Conservation (phyloP, 805 yeast genomes). For the Candida adriatica region DNA sequence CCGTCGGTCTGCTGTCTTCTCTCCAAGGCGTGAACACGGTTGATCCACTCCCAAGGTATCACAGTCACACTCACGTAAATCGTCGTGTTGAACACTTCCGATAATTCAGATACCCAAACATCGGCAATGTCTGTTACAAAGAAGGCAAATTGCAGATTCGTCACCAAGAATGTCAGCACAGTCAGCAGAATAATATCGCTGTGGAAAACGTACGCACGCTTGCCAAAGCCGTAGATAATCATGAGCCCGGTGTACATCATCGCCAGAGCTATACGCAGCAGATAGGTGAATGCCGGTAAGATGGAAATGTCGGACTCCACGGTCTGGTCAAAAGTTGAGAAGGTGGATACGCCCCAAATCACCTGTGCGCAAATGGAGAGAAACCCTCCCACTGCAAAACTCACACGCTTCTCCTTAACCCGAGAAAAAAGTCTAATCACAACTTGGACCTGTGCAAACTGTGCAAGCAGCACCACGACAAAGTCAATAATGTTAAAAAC, state of each 20-base stretch:
- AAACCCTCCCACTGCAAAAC: slow-evolving; percentile 50
- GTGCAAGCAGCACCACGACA: slow-evolving; percentile 48
- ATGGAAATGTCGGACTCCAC: slow-evolving; percentile 40
- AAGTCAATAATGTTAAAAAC: slow-evolving; percentile 52
- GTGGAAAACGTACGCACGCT: slow-evolving; percentile 44
- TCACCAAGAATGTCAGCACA: slow-evolving; percentile 44
- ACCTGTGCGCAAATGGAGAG: slow-evolving; percentile 51
- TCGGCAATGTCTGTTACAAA: slow-evolving; percentile 73
- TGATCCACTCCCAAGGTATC: slow-evolving; percentile 83
- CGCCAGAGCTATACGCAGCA: slow-evolving; percentile 65
- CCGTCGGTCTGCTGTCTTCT: slow-evolving; percentile 60
- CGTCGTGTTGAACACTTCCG: slow-evolving; percentile 67
- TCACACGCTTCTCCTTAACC: slow-evolving; percentile 57
- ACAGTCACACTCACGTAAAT: slow-evolving; percentile 67
- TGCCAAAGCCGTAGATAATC: slow-evolving; percentile 43
- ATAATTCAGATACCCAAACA: slow-evolving; percentile 66
- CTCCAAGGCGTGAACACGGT: slow-evolving; percentile 51
- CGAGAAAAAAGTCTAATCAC: slow-evolving; percentile 62
- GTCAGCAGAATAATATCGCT: slow-evolving; percentile 49
- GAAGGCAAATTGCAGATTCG: slow-evolving; percentile 57
- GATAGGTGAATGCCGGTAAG: slow-evolving; percentile 66
- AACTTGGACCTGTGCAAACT: slow-evolving; percentile 65
- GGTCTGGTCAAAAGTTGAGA: slow-evolving; percentile 25
- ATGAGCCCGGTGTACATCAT: slow-evolving; percentile 62
- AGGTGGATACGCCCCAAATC: slow-evolving; percentile 64